A percentile compares a stretch with the other conserved stretches of the same genome.
These are phyloP conservation scores for Shiraia sp. DNA, from an alignment of 2,329 filamentous ascomycete genomes.

Conservation along the genomic window DNA sequence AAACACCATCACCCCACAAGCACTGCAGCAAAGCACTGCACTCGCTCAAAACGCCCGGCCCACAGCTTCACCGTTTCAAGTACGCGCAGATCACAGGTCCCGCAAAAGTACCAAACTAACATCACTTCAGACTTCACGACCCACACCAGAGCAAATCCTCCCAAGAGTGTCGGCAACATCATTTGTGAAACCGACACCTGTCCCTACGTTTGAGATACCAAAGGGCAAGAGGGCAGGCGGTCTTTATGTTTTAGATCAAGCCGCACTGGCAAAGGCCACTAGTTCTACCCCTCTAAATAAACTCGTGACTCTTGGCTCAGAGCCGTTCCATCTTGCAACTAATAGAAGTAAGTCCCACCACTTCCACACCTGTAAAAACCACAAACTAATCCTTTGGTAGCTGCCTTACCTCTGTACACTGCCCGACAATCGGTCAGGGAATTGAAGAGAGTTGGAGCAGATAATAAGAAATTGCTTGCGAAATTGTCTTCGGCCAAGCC, in stretches of 20 bases:
- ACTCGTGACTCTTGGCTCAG: slow-evolving; percentile 49
- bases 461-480: slow-evolving; percentile 46
- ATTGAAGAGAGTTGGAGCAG: slow-evolving; percentile 47
- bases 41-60: slow-evolving; percentile 21
- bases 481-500: slow-evolving; percentile 32
- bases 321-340: slow-evolving; percentile 47
- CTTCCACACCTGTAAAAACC: neutral
- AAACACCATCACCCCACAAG: slow-evolving; percentile 35
- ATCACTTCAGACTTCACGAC: slow-evolving; percentile 27
- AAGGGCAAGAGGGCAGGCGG: slow-evolving; percentile 43
- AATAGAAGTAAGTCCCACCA: slow-evolving; percentile 48
- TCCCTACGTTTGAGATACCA: slow-evolving; percentile 39
- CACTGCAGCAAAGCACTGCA: slow-evolving; percentile 28
- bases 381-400: slow-evolving; percentile 30
- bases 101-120: slow-evolving; percentile 13
- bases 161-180: slow-evolving; percentile 20
- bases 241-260: slow-evolving; percentile 48
- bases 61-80: slow-evolving; percentile 32
- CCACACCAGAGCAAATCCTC: slow-evolving; percentile 30
- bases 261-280: slow-evolving; percentile 48
- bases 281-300: slow-evolving; percentile 50
- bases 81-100: slow-evolving; percentile 16
- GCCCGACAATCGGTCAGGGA: slow-evolving; percentile 53
- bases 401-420: slow-evolving; percentile 48
- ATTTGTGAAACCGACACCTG: slow-evolving; percentile 26